Conservation (phyloP, 257 asterid genomes). For the Verbascum thapsus region DNA sequence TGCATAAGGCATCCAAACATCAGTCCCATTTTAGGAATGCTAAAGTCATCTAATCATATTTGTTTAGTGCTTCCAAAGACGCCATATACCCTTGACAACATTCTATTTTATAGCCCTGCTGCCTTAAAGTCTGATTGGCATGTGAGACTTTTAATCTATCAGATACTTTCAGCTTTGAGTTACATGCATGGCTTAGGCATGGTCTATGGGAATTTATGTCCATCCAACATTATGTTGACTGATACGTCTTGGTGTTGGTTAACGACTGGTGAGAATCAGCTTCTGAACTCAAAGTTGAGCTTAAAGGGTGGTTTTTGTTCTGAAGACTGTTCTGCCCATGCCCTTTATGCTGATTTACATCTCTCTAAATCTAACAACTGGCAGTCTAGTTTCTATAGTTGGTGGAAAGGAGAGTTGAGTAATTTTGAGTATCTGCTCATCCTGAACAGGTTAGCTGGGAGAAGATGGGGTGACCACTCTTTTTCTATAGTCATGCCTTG, state of each 20-base stretch:
- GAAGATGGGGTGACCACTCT: constrained; percentile 98
- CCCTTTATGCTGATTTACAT: constrained; percentile 64
- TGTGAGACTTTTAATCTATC: constrained; percentile 61
- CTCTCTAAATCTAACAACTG: constrained; percentile 59
- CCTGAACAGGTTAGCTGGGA: constrained; percentile 83
- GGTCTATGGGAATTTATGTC: constrained; percentile 67
- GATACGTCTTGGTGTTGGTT: constrained; percentile 90
- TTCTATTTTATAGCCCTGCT: constrained; percentile 69
- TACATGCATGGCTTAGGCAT: constrained; percentile 87
- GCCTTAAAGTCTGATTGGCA: constrained; percentile 82
- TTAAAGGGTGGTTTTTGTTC: constrained; percentile 44
- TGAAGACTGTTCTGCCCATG: constrained; percentile 58
- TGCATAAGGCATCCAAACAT: constrained; percentile 94
- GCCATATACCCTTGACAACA: constrained; percentile 73
- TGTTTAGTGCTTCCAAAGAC: constrained; percentile 62
- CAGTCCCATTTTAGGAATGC: constrained; percentile 76
- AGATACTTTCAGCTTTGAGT: constrained; percentile 78
- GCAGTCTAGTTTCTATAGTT: constrained; percentile 69
- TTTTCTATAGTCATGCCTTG: constrained; percentile 93
- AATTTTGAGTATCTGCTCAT: constrained; percentile 91
- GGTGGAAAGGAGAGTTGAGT: constrained; percentile 93
- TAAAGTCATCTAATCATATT: constrained; percentile 53
- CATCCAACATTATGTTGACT: constrained; percentile 68
- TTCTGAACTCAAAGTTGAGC: constrained; percentile 39
- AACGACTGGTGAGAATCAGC: constrained; percentile 50